These are phyloP conservation scores for Chaetoscypha palmicola DNA, from an alignment of 2,329 filamentous ascomycete species.

Conservation along the genomic window DNA sequence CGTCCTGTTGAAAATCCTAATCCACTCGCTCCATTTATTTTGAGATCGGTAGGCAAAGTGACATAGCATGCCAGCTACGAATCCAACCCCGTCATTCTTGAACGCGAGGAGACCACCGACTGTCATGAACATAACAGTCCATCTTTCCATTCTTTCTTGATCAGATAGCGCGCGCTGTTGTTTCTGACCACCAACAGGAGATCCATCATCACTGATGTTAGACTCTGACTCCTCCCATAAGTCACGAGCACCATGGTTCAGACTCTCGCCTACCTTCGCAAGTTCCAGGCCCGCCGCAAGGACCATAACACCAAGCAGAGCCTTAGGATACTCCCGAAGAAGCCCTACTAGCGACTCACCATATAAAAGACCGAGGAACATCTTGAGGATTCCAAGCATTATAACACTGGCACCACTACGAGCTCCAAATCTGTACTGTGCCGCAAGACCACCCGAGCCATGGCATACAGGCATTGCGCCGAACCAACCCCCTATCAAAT, in stretches of 20 bases:
- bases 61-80: slow-evolving; percentile 73
- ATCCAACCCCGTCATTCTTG: slow-evolving; percentile 84
- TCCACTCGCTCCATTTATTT: not conserved
- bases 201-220: slow-evolving; percentile 27
- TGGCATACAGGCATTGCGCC: slow-evolving; percentile 95
- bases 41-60: slow-evolving; percentile 53
- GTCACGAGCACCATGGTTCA: slow-evolving; percentile 65
- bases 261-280: slow-evolving; percentile 72
- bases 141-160: slow-evolving; percentile 64
- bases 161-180: slow-evolving; percentile 51
- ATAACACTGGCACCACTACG: slow-evolving; percentile 80
- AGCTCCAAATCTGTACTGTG: slow-evolving; percentile 85
- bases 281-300: slow-evolving; percentile 84
- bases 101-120: slow-evolving; percentile 77
- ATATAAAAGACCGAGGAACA: slow-evolving; percentile 68
- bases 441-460: slow-evolving; percentile 83
- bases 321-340: slow-evolving; percentile 65
- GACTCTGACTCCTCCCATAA: slow-evolving; percentile 47
- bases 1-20: not conserved
- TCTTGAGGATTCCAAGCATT: slow-evolving; percentile 68
- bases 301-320: slow-evolving; percentile 79
- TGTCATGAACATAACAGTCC: slow-evolving; percentile 87
- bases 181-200: slow-evolving; percentile 27
- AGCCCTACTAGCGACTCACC: slow-evolving; percentile 67
- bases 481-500: slow-evolving; percentile 81